Conservation (phyloP, 2,329 filamentous ascomycete species). For the Penicillium olsonii region DNA sequence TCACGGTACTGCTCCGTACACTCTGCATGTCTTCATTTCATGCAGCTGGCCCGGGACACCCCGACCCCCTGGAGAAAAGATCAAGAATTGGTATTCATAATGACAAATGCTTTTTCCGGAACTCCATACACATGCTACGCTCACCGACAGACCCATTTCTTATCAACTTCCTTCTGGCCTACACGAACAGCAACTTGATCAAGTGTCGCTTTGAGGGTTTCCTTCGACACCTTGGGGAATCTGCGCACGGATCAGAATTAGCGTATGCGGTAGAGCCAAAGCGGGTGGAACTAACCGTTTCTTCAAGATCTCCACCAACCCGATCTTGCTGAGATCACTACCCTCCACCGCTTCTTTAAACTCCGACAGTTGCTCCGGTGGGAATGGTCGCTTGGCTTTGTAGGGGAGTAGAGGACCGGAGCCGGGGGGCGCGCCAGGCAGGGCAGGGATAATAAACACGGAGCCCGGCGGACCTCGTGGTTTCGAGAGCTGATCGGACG, state of each 20-base stretch:
- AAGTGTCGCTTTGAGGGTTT: conserved; percentile 70
- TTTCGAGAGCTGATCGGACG: conserved; percentile 23
- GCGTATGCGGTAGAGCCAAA: neutral
- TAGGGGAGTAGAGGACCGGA: conserved; percentile 15
- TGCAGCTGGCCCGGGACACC: conserved; percentile 11
- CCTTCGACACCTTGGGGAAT: conserved; percentile 70
- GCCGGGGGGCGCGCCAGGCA: conserved; percentile 10
- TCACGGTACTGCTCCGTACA: neutral
- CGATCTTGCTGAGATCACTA: conserved; percentile 71
- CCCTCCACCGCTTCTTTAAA: conserved; percentile 72
- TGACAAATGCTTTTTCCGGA: conserved; percentile 6
- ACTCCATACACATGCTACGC: conserved; percentile 4
- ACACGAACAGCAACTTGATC: conserved; percentile 65
- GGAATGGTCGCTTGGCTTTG: conserved; percentile 51
- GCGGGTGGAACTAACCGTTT: conserved; percentile 53
- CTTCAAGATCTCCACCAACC: conserved; percentile 73
- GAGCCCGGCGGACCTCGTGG: conserved; percentile 20
- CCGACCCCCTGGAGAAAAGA: neutral
- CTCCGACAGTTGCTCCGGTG: conserved; percentile 61
- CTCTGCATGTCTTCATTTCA: neutral
- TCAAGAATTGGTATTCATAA: conserved; percentile 1
- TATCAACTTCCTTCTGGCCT: conserved; percentile 63
- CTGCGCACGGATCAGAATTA: conserved; percentile 33
- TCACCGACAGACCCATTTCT: conserved; percentile 61
- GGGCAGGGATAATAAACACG: conserved; percentile 21